Base-by-base conservation (phyloP, 2,329 filamentous ascomycete genomes). In the Monilinia aucupariae region DNA sequence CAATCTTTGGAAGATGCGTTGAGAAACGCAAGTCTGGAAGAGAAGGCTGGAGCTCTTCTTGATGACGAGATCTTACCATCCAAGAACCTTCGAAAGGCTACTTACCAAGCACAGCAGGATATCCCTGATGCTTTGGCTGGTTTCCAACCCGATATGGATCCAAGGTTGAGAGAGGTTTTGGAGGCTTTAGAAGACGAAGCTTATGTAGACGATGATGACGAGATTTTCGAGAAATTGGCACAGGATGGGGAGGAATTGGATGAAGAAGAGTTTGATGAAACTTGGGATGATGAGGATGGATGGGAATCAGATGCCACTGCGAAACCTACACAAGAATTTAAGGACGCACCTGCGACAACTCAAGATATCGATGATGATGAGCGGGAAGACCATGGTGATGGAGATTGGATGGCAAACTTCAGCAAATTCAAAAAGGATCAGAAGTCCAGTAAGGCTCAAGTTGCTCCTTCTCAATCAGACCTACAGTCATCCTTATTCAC, bases 81-180 rank as follows among this genome's bases (percentile, higher is more conserved):
- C 10, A 91, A 92, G 72, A 93, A 91, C 73, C 81, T 92, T 52
- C 85, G 85, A 62, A 85, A 87, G 71, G 78, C 85, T 39, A 92
- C 88, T 52, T 97, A 97, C 74, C 91, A 97, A 75, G 88, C 92
- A 61, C 92, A 97, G 77, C 94, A 99, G 76, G 85, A 96, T 71
- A 79, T 97, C 0, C 94, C 94, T 0, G 94, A 99, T 77, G 87
- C 86, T 9, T 90, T 99, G 71, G 88, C 90, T 3, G 94, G 94
- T 0, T 96, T 99, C 75, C 89, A 99, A 76, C 94, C 96, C 8
- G 92, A 97, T 73, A 97, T 99, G 94, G 96, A 99, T 72, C 92
- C 92, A 2, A 83, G 93, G 47, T 75, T 99, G 69, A 84, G 94
- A 52, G 94, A 99, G 75, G 92, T 92, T 6, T 78, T 99, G 30